Conservation (phyloP, 2,329 filamentous ascomycete species). For the Hypocrella siamensis region DNA sequence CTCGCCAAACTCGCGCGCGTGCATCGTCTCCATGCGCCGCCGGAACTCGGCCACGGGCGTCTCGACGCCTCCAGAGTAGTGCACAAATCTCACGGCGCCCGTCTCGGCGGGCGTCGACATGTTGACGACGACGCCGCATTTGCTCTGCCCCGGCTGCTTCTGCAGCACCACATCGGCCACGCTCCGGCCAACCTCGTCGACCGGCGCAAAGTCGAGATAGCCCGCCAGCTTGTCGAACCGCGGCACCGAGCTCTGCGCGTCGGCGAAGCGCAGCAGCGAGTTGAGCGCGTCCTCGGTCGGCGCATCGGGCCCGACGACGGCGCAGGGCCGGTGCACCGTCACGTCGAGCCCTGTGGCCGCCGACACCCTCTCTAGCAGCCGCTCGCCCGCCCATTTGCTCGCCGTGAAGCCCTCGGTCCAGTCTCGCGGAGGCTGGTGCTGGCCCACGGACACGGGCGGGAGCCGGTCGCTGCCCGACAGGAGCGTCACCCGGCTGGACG, state of each 20-base stretch:
- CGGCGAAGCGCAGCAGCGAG: neutral
- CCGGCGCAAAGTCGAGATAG: neutral
- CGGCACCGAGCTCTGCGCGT: neutral
- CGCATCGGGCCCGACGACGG: neutral
- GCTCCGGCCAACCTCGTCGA: neutral
- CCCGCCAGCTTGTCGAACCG: neutral
- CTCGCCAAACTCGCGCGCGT: neutral
- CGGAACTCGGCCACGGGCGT: too few species aligned
- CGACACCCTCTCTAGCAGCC: slow-evolving; percentile 10
- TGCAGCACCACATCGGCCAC: too few species aligned
- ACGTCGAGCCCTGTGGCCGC: slow-evolving; percentile 2
- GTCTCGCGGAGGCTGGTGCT: slow-evolving; percentile 4
- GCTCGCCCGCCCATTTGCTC: slow-evolving; percentile 17
- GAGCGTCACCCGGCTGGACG: slow-evolving; percentile 10
- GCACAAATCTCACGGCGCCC: too few species aligned
- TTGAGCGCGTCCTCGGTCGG: neutral
- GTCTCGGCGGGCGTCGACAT: too few species aligned
- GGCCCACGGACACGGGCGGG: neutral
- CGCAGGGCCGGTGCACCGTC: slow-evolving; percentile 5
- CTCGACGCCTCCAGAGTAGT: too few species aligned
- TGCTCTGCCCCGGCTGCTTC: too few species aligned
- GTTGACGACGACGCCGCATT: too few species aligned
- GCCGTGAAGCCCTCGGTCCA: slow-evolving; percentile 14
- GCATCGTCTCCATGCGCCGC: too few species aligned
- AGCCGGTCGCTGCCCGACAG: neutral